Percentiles rank a stretch among this genome's conserved stretches.
Evolutionary conservation across 2,329 filamentous ascomycete species (phyloP).

Genomic region (Aspergillus ochraceus): DNA sequence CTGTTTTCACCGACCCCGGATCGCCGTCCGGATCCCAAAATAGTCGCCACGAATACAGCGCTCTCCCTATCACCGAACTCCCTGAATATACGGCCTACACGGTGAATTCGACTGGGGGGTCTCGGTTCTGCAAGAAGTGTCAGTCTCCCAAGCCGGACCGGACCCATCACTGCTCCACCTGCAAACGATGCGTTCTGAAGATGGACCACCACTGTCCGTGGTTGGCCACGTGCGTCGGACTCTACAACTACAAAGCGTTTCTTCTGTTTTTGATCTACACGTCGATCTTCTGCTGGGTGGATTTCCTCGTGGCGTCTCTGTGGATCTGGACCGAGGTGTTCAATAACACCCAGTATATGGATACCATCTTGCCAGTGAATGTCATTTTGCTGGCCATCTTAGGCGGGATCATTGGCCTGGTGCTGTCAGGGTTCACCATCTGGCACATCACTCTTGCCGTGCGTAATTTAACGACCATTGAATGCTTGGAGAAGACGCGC

Average conservation of each 20-base stretch:
- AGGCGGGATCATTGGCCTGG: slow-evolving; percentile 85
- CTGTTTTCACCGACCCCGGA: slow-evolving; percentile 90
- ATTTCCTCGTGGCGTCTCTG: slow-evolving; percentile 70
- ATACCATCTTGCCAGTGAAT: slow-evolving; percentile 82
- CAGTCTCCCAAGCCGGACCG: slow-evolving; percentile 92
- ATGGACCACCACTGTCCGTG: slow-evolving; percentile 99
- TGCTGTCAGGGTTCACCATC: slow-evolving; percentile 81
- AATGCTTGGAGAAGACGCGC: slow-evolving; percentile 91
- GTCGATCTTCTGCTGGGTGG: slow-evolving; percentile 78
- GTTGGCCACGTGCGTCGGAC: slow-evolving; percentile 91
- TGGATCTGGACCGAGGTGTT: slow-evolving; percentile 89
- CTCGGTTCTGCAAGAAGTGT: slow-evolving; percentile 96
- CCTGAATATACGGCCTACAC: slow-evolving; percentile 73
- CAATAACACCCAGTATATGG: slow-evolving; percentile 66
- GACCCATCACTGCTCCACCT: slow-evolving; percentile 94
- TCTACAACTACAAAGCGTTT: slow-evolving; percentile 95
- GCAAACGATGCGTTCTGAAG: slow-evolving; percentile 90
- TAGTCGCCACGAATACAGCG: slow-evolving; percentile 61
- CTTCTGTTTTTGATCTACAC: slow-evolving; percentile 89
- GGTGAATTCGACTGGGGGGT: slow-evolving; percentile 84
- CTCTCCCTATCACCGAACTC: slow-evolving; percentile 72
- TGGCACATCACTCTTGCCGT: slow-evolving; percentile 87
- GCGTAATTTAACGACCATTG: slow-evolving; percentile 87
- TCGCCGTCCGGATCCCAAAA: slow-evolving; percentile 48
- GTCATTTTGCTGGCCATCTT: slow-evolving; percentile 85